These are phyloP conservation scores for Neopestalotiopsis sp. DNA, from an alignment of 2,329 filamentous ascomycete species.

Conservation along the genomic window DNA sequence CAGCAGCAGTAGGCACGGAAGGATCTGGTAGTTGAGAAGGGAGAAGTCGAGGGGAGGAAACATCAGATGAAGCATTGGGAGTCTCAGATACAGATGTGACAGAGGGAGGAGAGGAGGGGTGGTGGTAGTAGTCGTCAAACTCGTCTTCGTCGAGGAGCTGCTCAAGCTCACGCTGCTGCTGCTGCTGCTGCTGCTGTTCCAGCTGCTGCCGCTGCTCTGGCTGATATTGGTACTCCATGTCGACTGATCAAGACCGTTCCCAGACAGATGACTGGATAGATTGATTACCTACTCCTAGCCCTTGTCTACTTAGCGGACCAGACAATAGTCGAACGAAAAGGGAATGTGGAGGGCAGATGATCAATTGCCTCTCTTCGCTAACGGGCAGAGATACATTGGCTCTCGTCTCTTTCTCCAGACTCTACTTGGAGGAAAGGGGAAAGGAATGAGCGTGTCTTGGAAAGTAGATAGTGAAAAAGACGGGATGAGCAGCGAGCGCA, in stretches of 20 bases:
- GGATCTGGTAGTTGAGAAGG: conserved; percentile 24
- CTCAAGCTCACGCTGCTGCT: not conserved
- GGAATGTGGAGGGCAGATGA: conserved; percentile 20
- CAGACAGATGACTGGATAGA: conserved; percentile 13
- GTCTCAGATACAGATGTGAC: conserved; percentile 39
- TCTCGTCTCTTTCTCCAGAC: not conserved
- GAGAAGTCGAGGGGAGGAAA: conserved; percentile 28
- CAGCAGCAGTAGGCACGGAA: conserved; percentile 35
- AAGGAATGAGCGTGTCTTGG: conserved; percentile 12
- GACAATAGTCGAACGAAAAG: conserved; percentile 12
- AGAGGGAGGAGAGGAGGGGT: conserved; percentile 10
- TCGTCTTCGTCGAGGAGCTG: not conserved
- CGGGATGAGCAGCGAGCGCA: conserved; percentile 1
- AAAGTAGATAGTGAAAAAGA: not conserved
- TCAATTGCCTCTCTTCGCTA: conserved; percentile 15
- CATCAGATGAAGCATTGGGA: conserved; percentile 43
- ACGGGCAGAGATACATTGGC: conserved; percentile 15
- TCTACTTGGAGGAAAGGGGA: conserved; percentile 5
- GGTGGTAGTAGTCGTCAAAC: not conserved
- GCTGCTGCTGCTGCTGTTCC: not conserved
- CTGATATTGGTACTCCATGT: conserved; percentile 18
- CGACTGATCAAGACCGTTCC: conserved; percentile 2
- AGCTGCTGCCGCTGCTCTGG: not conserved
- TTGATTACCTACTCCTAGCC: not conserved
- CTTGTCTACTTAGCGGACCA: conserved; percentile 13